These are phyloP conservation scores for Thuidium tamariscinum DNA, from an alignment of 225 moss, liverwort and hornwort genomes.

Conservation along the genomic window DNA sequence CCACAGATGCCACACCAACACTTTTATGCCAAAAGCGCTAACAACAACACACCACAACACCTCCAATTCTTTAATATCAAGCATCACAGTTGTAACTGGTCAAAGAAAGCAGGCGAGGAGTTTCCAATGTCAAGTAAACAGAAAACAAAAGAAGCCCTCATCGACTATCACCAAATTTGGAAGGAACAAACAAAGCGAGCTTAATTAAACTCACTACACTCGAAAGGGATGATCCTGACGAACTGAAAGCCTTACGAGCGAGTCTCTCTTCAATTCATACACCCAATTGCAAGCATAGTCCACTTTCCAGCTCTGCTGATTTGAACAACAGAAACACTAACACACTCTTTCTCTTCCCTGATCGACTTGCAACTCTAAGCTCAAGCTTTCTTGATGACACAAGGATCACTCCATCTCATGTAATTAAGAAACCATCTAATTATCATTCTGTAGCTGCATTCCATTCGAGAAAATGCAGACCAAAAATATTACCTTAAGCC, in stretches of 20 bases:
- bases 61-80: neutral
- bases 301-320: neutral
- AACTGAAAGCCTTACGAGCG: accelerated
- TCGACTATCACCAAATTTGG: accelerated
- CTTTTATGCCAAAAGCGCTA: no score
- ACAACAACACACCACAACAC: accelerated
- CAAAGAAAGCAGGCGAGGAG: neutral
- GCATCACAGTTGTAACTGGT: neutral
- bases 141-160: neutral
- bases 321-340: accelerated
- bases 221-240: accelerated
- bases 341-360: neutral
- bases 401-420: neutral
- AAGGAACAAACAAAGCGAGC: neutral
- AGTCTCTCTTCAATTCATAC: neutral
- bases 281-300: neutral
- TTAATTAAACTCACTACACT: neutral
- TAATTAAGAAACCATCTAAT: neutral
- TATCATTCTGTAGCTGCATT: no score
- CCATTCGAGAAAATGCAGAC: accelerated
- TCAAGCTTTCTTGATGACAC: neutral
- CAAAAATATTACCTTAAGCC: neutral
- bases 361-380: neutral
- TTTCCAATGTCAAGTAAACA: no score
- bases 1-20: accelerated